Conservation (phyloP, 116 monocot species). For the Iris pallida region DNA sequence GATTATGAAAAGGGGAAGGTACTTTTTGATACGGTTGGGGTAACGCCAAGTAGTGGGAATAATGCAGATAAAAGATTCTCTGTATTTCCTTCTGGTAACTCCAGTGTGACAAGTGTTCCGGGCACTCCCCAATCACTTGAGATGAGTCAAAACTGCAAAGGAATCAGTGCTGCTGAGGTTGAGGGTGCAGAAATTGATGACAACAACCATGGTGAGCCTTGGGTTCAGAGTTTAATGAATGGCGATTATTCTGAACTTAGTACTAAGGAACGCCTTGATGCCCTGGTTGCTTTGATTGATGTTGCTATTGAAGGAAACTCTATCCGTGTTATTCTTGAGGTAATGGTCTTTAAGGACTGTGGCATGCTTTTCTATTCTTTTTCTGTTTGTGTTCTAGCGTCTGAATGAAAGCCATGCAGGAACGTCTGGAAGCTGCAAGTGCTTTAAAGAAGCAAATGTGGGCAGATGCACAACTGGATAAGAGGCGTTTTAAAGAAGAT, state of each 20-base stretch:
- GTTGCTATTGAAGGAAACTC: conserved; percentile 92
- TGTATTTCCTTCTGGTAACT: conserved; percentile 13
- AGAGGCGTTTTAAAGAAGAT: conserved; percentile 83
- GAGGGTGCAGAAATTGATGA: conserved; percentile 82
- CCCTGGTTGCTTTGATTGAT: conserved; percentile 75
- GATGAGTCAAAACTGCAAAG: conserved; percentile 19
- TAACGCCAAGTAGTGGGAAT: conserved; percentile 10
- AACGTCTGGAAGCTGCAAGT: conserved; percentile 94
- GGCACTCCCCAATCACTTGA: conserved; percentile 8
- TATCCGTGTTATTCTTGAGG: conserved; percentile 80
- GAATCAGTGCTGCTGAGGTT: conserved; percentile 16
- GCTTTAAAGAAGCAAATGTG: conserved; percentile 98
- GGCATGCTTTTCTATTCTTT: background rate
- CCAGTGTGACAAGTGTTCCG: conserved; percentile 15
- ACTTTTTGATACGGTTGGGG: conserved; percentile 7
- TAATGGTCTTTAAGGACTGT: conserved; percentile 15
- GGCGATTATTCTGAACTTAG: conserved; percentile 90
- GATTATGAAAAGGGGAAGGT: conserved; percentile 15
- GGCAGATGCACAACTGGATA: conserved; percentile 92
- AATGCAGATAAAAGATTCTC: conserved; percentile 16
- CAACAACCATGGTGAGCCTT: conserved; percentile 64
- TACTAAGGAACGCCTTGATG: conserved; percentile 88
- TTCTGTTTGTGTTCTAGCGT: background rate
- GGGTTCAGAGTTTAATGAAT: conserved; percentile 87
- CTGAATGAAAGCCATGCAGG: conserved; percentile 39